Conservation (phyloP, 352 stramenopile genomes). For the Phytophthora hybrid region DNA sequence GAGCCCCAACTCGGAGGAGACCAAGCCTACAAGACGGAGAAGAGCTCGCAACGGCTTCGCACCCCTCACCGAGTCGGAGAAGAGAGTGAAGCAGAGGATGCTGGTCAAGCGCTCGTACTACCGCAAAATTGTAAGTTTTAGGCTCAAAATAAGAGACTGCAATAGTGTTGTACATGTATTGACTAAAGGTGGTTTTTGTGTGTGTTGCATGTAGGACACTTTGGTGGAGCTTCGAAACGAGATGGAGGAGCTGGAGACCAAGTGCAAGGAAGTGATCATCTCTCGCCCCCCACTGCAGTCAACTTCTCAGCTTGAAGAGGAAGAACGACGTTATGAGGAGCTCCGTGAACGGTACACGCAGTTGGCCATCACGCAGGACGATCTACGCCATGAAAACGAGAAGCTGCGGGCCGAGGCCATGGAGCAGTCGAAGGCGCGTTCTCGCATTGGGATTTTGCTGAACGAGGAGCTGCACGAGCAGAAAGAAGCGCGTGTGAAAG, state of each 20-base stretch:
- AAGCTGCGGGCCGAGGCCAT: conserved; percentile 52
- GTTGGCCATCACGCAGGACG: conserved; percentile 62
- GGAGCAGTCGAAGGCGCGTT: conserved; percentile 67
- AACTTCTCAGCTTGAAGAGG: conserved; percentile 11
- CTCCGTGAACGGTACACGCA: conserved; percentile 59
- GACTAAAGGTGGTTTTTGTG: not conserved
- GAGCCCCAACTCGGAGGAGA: not conserved
- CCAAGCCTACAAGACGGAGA: conserved; percentile 18
- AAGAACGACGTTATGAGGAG: conserved; percentile 42
- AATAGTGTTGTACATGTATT: not conserved
- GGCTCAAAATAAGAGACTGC: not conserved
- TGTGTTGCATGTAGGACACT: conserved; percentile 48
- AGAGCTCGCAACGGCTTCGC: conserved; percentile 40
- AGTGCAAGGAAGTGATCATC: conserved; percentile 54
- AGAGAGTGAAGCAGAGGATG: conserved; percentile 73
- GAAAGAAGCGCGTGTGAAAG: conserved; percentile 29
- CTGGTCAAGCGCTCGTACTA: conserved; percentile 81
- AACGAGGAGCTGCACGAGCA: conserved; percentile 65
- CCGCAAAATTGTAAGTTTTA: conserved; percentile 68
- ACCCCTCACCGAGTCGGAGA: conserved; percentile 61
- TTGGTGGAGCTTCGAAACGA: conserved; percentile 61
- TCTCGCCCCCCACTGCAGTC: conserved; percentile 18
- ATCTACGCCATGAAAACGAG: conserved; percentile 69
- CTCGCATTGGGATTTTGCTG: conserved; percentile 63
- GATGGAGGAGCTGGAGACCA: conserved; percentile 56